Conservation (phyloP, 371 early-diverging fungal genomes). For the Mortierella sp. region DNA sequence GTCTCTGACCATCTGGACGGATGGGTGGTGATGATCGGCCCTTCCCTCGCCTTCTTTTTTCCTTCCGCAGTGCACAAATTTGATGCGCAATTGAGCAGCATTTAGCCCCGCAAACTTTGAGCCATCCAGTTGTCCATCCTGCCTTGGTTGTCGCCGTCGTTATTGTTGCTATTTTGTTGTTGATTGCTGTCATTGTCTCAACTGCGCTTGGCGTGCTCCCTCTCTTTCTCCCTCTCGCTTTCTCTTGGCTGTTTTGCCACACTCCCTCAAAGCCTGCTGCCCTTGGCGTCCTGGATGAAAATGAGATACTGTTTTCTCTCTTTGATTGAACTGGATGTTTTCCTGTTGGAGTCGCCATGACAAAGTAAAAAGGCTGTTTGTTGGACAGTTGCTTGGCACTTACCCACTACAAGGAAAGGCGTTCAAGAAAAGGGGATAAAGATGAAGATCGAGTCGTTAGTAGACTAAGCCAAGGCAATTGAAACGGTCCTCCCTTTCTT, state of each 20-base stretch:
- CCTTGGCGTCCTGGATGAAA: background rate
- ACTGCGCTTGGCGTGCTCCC: conserved; percentile 13
- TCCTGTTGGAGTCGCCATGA: background rate
- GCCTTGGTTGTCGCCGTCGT: background rate
- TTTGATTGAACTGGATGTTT: background rate
- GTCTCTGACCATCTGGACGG: background rate
- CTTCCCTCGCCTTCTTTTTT: background rate
- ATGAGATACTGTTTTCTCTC: background rate
- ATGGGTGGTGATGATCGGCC: background rate
- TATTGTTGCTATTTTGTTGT: background rate
- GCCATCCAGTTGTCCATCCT: background rate
- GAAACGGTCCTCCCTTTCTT: background rate
- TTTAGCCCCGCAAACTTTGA: background rate
- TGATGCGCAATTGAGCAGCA: background rate
- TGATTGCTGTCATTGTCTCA: background rate
- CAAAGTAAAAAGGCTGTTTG: background rate
- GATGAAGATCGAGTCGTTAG: background rate
- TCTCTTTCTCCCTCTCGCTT: background rate
- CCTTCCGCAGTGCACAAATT: background rate
- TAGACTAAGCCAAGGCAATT: background rate
- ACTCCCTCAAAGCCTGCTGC: no score
- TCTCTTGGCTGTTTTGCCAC: background rate
- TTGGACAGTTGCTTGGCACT: background rate
- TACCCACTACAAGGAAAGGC: background rate
- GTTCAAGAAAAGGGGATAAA: background rate